Percentiles rank a stretch among this genome's conserved stretches.
Conservation (phyloP, 768 basidiomycete species). For the Agaricus blazei region DNA sequence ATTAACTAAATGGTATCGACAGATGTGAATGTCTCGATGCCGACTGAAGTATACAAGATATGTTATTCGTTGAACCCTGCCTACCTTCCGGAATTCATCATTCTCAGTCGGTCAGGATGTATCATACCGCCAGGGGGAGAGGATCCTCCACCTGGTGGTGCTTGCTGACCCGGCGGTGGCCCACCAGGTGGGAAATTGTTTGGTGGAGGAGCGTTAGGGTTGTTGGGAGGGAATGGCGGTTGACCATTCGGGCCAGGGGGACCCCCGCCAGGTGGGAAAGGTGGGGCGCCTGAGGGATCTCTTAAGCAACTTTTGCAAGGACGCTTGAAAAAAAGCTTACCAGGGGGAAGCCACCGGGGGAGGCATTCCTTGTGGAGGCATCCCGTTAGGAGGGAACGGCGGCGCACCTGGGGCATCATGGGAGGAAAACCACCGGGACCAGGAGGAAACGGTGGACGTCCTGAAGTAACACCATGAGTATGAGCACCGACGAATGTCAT, state of each 20-base stretch:
- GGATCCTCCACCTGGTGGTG: slow-evolving; percentile 19
- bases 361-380: slow-evolving; percentile 18
- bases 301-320: slow-evolving; percentile 14
- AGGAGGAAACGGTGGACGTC: slow-evolving; percentile 69
- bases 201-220: slow-evolving; percentile 24
- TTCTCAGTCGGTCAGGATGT: slow-evolving; percentile 78
- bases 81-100: slow-evolving; percentile 50
- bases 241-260: slow-evolving; percentile 35
- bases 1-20: neutral
- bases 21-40: neutral
- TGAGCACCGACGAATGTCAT: neutral
- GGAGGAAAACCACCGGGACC: slow-evolving; percentile 48
- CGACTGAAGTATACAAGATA: neutral
- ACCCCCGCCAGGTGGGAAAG: slow-evolving; percentile 47
- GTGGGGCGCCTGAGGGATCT: slow-evolving; percentile 31
- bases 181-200: slow-evolving; percentile 27
- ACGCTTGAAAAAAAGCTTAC: slow-evolving; percentile 36
- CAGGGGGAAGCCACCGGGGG: slow-evolving; percentile 38
- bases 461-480: slow-evolving; percentile 23
- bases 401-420: slow-evolving; percentile 54
- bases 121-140: slow-evolving; percentile 48
- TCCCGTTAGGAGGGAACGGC: slow-evolving; percentile 67
- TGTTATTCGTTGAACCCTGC: neutral
- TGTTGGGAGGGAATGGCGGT: slow-evolving; percentile 43
- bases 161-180: slow-evolving; percentile 27